A percentile compares a stretch with the other conserved stretches of the same genome.
Conservation (phyloP, 1,139 yeast genomes). For the Suhomyces choctaworum region DNA sequence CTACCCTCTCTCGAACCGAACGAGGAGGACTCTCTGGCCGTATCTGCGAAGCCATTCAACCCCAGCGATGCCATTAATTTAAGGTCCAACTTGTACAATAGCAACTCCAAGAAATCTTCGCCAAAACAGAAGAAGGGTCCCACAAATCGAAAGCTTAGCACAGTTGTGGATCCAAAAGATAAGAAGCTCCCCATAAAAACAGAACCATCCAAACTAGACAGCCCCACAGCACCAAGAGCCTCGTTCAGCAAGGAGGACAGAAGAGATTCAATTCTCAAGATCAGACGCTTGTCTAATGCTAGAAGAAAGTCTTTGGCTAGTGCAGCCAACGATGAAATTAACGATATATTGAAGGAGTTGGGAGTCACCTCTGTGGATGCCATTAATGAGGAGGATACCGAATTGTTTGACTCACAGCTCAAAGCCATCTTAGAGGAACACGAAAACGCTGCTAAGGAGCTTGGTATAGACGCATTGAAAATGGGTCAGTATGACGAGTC, state of each 20-base stretch:
- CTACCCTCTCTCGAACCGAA: slow-evolving; percentile 56
- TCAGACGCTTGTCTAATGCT: slow-evolving; percentile 38
- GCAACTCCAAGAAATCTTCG: slow-evolving; percentile 22
- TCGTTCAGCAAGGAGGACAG: slow-evolving; percentile 11
- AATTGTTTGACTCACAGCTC: slow-evolving; percentile 37
- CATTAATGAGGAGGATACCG: slow-evolving; percentile 37
- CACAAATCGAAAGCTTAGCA: slow-evolving; percentile 2
- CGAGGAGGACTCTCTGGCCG: slow-evolving; percentile 24
- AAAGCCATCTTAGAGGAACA: slow-evolving; percentile 34
- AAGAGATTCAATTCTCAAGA: slow-evolving; percentile 18
- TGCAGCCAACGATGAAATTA: slow-evolving; percentile 44
- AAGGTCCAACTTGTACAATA: slow-evolving; percentile 44
- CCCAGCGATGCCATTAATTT: slow-evolving; percentile 57
- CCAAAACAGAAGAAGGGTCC: slow-evolving; percentile 16
- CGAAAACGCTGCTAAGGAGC: slow-evolving; percentile 19
- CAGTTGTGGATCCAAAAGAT: slow-evolving; percentile 2
- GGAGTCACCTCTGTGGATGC: slow-evolving; percentile 42
- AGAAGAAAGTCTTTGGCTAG: slow-evolving; percentile 43
- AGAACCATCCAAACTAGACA: slow-evolving; percentile 8
- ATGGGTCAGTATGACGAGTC: slow-evolving; percentile 30
- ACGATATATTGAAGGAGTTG: slow-evolving; percentile 39
- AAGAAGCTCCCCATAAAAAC: neutral
- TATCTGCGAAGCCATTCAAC: slow-evolving; percentile 40
- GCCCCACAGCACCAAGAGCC: slow-evolving; percentile 2
- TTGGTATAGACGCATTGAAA: slow-evolving; percentile 21